Conservation (phyloP, 257 asterid genomes). For the Salvia rosmarinus region DNA sequence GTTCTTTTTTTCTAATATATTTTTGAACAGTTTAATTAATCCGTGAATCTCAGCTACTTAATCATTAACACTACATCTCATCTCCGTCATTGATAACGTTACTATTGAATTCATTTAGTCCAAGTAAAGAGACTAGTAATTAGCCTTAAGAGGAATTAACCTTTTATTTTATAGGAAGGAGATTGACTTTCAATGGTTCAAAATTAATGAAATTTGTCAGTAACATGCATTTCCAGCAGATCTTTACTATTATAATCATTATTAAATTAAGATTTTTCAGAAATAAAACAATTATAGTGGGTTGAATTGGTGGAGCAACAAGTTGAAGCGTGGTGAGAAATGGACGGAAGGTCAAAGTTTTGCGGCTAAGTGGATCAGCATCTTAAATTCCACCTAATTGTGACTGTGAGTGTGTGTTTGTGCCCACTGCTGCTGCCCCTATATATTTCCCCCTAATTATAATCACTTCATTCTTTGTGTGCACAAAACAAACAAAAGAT, state of each 20-base stretch:
- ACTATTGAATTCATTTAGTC: not conserved
- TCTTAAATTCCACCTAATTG: not conserved
- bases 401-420: not conserved
- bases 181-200: not conserved
- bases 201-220: not conserved
- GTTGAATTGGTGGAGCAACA: conserved; percentile 27
- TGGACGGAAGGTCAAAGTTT: conserved; percentile 41
- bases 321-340: conserved; percentile 34
- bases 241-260: not conserved
- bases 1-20: not conserved
- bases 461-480: not conserved
- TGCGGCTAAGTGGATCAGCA: conserved; percentile 45
- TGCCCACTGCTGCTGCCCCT: conserved; percentile 5
- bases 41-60: not conserved
- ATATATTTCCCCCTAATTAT: conserved; percentile 15
- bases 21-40: not conserved
- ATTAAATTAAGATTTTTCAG: not conserved
- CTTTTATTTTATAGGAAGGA: no score
- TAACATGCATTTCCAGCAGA: not conserved
- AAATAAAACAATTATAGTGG: conserved; percentile 13
- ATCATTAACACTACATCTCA: not conserved
- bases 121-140: not conserved
- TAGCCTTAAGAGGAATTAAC: not conserved
- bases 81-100: not conserved
- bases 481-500: conserved; percentile 25